phyloP scores from a whole-genome alignment of 2,329 filamentous ascomycete genomes.

The Stagonosporopsis chrysanthemi region DNA sequence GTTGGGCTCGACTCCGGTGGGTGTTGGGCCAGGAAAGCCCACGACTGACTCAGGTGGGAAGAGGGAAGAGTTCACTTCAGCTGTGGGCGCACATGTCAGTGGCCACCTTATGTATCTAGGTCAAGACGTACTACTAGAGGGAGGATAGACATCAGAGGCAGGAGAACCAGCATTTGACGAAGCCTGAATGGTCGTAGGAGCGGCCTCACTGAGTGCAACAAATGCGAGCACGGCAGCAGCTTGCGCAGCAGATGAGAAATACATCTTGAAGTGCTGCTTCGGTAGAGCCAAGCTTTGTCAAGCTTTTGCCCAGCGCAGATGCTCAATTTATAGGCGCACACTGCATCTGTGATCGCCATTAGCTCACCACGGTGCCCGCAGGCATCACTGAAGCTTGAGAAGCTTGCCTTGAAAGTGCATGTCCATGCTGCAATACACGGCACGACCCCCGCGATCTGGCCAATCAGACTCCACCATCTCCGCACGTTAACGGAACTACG shows the following conservation, averaged over 20 bases:
- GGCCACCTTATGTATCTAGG: background rate
- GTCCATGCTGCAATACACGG: slow-evolving; percentile 7
- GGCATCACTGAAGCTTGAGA: slow-evolving; percentile 3
- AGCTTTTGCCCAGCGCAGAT: slow-evolving; percentile 30
- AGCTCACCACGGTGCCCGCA: slow-evolving; percentile 2
- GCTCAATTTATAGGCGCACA: slow-evolving; percentile 23
- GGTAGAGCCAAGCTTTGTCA: slow-evolving; percentile 25
- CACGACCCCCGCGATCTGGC: slow-evolving; percentile 11
- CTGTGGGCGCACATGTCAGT: slow-evolving; percentile 21
- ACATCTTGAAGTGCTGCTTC: slow-evolving; percentile 7
- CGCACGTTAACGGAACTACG: slow-evolving; percentile 2
- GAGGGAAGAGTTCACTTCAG: slow-evolving; percentile 30
- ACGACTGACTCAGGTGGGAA: slow-evolving; percentile 40
- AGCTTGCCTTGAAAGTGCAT: slow-evolving; percentile 15
- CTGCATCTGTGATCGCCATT: background rate
- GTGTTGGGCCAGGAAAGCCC: slow-evolving; percentile 41
- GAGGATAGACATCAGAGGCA: slow-evolving; percentile 32
- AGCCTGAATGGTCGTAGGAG: slow-evolving; percentile 28
- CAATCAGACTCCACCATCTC: slow-evolving; percentile 9
- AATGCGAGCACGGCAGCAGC: slow-evolving; percentile 24
- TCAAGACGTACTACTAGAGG: slow-evolving; percentile 33
- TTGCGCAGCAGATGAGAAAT: slow-evolving; percentile 8
- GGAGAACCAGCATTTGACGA: slow-evolving; percentile 27
- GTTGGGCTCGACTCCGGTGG: slow-evolving; percentile 37
- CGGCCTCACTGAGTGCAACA: slow-evolving; percentile 16